Base-by-base conservation (phyloP, 805 yeast genomes). In the Candida gorgasii region DNA sequence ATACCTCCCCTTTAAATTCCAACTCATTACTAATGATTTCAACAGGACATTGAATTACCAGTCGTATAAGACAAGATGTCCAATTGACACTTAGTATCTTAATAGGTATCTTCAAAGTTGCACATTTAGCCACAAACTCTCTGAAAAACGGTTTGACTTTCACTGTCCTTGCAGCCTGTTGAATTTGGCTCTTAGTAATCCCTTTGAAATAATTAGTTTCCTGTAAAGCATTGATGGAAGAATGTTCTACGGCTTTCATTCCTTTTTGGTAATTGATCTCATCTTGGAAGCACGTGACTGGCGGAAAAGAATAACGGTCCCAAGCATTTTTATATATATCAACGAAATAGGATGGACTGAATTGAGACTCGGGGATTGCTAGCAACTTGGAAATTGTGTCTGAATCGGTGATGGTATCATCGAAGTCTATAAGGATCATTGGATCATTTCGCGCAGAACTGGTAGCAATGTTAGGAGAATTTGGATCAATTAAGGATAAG, bases 31-130 rank as follows among this genome's bases (percentile, higher is more conserved):
- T 72, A 5, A 72, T 43, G 2, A 80, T 65, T 6, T 48, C 44
- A 5, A 16, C 12, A 13, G 13, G 16, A 8, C n/a, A 5, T 16
- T 29, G n/a, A 3, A 39, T 23, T 3, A 11, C 42, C 9, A 13
- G 8, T 2, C 37, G 53, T 35, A 82, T 80, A 14, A 80, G 61
- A 9, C 62, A 15, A 1, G 70, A 65, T 6, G 84, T 75, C 88
- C 88, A 82, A 55, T 81, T 81, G 36, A 81, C 78, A 50, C 86
- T 81, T 23, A 82, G 50, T 1, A 82, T 63, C 7, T 62, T 57
- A 1, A 76, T 57, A 0, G 78, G 76, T 2, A 70, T 54, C 1
- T 51, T 24, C 36, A 42, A 27, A 6, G 14, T 17, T 15, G 40
- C 24, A 51, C 67, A 41, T 36, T 35, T n/a, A 32, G 45, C 28